Base-by-base conservation (phyloP, 495 filamentous ascomycete genomes). In the Melanomma pulvis-pyrius region DNA sequence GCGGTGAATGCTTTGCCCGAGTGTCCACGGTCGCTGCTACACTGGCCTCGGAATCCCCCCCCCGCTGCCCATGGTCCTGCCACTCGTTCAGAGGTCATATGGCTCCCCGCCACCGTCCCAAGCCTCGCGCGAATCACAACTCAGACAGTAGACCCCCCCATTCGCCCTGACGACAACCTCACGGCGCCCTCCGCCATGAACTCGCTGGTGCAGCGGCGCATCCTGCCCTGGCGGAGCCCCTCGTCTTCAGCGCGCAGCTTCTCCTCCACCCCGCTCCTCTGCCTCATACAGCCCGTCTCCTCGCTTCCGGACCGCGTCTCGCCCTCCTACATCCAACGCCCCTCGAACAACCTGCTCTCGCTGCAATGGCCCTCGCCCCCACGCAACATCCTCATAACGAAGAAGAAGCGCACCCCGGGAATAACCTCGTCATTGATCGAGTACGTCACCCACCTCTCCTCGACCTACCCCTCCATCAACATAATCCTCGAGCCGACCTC, bases 351-450 rank as follows among this genome's bases (percentile, higher is more conserved):
- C 59, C 84, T 98, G 2, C 84, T 97, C 51, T 89, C 88, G 59
- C 83, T 98, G 13, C 86, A 88, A 78, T 98, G 94, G 94, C 91
- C 91, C 2, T 83, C 86, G 34, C 92, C 92, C 25, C 96, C 92
- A 0, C 87, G 91, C 57, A 98, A 98, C 74, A 82, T 98, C 61
- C 84, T 98, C 53, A 79, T 98, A 46, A 88, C 96, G 61, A 92
- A 93, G 73, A 98, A 98, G 71, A 82, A 91, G 48, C 82, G 88
- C 65, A 88, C 86, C 15, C 85, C 88, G 0, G 76, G 80, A 8
- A 91, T 96, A 30, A 91, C 86, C 0, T 77, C 82, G 8, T 89
- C 90, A 0, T 78, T 96, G 30, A 73, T 96, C 53, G 87, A 90
- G 73, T 96, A 94, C 74, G 87, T 88, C 47, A 88, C 87, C 81